A percentile compares a stretch with the other conserved stretches of the same genome.
Evolutionary conservation across 768 basidiomycete species (phyloP).

Genomic region (Tulasnella sp.): DNA sequence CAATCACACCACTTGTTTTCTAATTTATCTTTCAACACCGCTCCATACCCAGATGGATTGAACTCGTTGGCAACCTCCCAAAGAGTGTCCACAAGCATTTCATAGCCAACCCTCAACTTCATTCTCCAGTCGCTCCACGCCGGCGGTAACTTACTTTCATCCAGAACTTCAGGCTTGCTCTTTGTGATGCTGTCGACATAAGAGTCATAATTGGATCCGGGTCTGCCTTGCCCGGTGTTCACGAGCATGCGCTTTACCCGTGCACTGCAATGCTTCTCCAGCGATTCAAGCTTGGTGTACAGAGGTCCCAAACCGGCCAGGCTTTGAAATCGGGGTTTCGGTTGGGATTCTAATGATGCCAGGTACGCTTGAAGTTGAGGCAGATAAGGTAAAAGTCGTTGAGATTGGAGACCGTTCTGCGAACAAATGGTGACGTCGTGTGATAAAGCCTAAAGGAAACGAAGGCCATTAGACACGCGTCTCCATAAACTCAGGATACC

Average conservation of each 20-base stretch:
- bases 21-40: constrained; percentile 69
- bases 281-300: constrained; percentile 59
- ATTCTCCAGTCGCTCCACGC: constrained; percentile 63
- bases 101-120: constrained; percentile 67
- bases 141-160: constrained; percentile 38
- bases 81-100: constrained; percentile 62
- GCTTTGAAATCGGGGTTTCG: constrained; percentile 61
- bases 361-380: constrained; percentile 64
- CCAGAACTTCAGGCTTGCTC: constrained; percentile 18
- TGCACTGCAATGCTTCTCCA: constrained; percentile 42
- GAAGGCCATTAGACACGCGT: background rate
- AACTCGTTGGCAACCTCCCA: constrained; percentile 69
- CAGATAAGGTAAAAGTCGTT: constrained; percentile 64
- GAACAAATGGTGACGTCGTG: constrained; percentile 69
- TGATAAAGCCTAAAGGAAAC: constrained; percentile 59
- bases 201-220: constrained; percentile 21
- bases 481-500: background rate
- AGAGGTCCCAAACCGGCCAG: constrained; percentile 67
- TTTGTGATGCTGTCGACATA: constrained; percentile 24
- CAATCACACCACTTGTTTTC: constrained; percentile 80
- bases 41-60: constrained; percentile 54
- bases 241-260: constrained; percentile 19
- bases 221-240: constrained; percentile 9
- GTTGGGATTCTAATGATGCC: constrained; percentile 61
- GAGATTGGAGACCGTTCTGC: constrained; percentile 67